phyloP scores from a whole-genome alignment of 371 early-diverging fungal genomes.

The Funneliformis caledonium region DNA sequence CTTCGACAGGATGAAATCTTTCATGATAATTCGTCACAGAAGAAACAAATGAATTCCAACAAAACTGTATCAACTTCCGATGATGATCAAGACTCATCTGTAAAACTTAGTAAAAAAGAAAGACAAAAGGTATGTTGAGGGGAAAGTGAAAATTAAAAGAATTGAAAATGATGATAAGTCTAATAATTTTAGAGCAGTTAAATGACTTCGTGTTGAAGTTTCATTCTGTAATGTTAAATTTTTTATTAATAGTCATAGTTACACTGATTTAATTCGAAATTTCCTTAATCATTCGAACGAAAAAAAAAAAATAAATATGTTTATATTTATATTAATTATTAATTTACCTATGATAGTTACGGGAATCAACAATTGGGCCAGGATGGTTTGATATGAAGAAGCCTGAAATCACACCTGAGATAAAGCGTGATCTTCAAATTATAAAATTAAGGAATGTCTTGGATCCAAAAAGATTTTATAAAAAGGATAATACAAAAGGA shows the following conservation, averaged over 20 bases:
- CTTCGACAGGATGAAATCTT: neutral
- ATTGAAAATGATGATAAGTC: constrained; percentile 18
- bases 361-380: constrained; percentile 60
- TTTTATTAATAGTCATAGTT: constrained; percentile 33
- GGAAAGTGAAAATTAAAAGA: neutral
- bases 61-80: neutral
- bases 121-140: constrained; percentile 2
- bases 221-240: constrained; percentile 25
- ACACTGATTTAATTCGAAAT: constrained; percentile 27
- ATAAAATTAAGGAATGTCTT: constrained; percentile 86
- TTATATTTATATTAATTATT: neutral
- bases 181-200: constrained; percentile 8
- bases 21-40: neutral
- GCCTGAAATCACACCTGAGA: constrained; percentile 82
- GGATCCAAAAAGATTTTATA: constrained; percentile 93
- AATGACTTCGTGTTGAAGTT: neutral
- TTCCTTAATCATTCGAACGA: neutral
- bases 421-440: constrained; percentile 87
- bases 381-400: constrained; percentile 95
- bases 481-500: constrained; percentile 68
- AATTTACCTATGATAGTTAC: constrained; percentile 6
- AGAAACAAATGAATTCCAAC: neutral
- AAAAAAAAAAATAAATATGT: neutral
- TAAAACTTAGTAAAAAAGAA: neutral
- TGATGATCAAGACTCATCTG: neutral